Conservation (phyloP, 2,329 filamentous ascomycete species). For the Sodiomyces alkalinus region DNA sequence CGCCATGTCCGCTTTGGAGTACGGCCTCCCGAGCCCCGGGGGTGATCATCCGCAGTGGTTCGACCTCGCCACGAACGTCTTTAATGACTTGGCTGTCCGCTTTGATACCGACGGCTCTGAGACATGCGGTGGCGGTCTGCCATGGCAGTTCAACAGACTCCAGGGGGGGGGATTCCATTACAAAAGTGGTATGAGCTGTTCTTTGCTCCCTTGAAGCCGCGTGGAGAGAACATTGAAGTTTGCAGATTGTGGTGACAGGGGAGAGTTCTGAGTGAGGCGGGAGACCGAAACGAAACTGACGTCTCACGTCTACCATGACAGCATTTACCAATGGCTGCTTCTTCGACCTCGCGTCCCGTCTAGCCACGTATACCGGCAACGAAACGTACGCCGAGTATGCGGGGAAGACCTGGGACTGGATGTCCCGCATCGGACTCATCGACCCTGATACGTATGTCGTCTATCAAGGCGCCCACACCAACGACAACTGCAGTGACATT, state of each 20-base stretch:
- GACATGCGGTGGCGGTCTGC: constrained; percentile 45
- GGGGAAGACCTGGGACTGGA: constrained; percentile 41
- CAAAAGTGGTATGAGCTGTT: constrained; percentile 24
- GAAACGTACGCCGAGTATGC: constrained; percentile 40
- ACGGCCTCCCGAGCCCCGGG: constrained; percentile 30
- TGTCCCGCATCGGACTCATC: constrained; percentile 30
- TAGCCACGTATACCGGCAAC: constrained; percentile 46
- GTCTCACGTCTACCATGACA: no score
- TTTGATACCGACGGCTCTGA: constrained; percentile 17
- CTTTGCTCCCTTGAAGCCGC: not conserved
- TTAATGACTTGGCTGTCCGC: constrained; percentile 35
- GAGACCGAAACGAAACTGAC: constrained; percentile 19
- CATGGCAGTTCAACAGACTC: constrained; percentile 48
- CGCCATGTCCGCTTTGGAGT: constrained; percentile 40
- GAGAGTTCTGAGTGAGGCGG: not conserved
- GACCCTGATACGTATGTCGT: constrained; percentile 38
- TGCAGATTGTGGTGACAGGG: not conserved
- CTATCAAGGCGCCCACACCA: constrained; percentile 38
- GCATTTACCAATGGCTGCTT: constrained; percentile 33
- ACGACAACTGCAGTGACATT: constrained; percentile 32
- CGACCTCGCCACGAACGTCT: constrained; percentile 42
- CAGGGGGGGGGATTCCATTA: constrained; percentile 50
- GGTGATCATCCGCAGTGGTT: constrained; percentile 29
- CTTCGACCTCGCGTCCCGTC: constrained; percentile 37
- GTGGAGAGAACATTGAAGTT: not conserved